These are phyloP conservation scores for Lycium ferocissimum DNA, from an alignment of 257 asterid genomes.

Conservation along the genomic window DNA sequence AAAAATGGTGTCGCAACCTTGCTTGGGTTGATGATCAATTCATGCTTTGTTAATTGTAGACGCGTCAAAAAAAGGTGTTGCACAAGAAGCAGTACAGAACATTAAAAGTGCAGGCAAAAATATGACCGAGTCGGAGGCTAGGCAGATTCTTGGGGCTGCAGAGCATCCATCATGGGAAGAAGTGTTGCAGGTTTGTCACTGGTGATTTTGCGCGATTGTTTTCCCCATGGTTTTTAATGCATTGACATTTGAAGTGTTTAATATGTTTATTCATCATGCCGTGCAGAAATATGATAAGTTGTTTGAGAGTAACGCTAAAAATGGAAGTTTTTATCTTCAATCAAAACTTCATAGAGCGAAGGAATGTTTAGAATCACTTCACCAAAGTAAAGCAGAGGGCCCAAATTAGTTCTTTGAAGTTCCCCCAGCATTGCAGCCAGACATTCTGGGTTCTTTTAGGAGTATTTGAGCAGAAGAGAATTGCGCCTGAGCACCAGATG, in stretches of 20 bases:
- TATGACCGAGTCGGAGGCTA: constrained; percentile 79
- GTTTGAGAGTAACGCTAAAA: constrained; percentile 69
- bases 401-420: constrained; percentile 15
- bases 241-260: background rate
- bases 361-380: constrained; percentile 64
- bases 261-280: background rate
- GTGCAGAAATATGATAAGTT: constrained; percentile 64
- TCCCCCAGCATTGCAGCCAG: background rate
- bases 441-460: background rate
- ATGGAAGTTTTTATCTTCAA: constrained; percentile 58
- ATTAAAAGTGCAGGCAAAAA: constrained; percentile 57
- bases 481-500: background rate
- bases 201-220: background rate
- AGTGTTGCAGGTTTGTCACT: constrained; percentile 56
- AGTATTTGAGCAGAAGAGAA: background rate
- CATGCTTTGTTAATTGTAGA: constrained; percentile 43
- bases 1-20: constrained; percentile 64
- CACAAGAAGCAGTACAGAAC: constrained; percentile 73
- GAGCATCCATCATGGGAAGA: constrained; percentile 82
- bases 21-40: background rate
- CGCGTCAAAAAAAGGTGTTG: constrained; percentile 76
- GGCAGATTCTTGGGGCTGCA: constrained; percentile 75
- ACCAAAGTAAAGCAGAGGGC: constrained; percentile 45
- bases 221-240: background rate
- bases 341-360: constrained; percentile 80